Evolutionary conservation across 2,329 filamentous ascomycete genomes (phyloP).

Genomic region (Colletotrichum euphorbiae): DNA sequence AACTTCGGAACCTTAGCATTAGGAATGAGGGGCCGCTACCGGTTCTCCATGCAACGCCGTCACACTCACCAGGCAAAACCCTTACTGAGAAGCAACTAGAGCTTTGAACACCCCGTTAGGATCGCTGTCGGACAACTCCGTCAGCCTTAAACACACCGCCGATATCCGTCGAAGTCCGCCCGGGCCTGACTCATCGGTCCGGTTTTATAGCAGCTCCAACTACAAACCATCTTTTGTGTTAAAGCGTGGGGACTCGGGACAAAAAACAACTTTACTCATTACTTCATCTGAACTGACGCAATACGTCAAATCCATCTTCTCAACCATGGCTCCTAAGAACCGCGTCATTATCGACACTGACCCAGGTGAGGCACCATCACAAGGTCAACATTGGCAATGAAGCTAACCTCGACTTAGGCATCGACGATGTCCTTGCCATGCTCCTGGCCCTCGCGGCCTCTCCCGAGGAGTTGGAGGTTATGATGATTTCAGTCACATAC

Average conservation of each 20-base stretch:
- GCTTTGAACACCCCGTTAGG: not conserved
- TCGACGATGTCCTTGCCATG: slow-evolving; percentile 92
- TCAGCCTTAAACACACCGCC: slow-evolving; percentile 19
- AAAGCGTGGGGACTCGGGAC: slow-evolving; percentile 6
- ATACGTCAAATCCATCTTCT: not conserved
- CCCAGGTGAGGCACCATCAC: slow-evolving; percentile 68
- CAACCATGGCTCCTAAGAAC: slow-evolving; percentile 72
- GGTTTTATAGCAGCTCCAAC: slow-evolving; percentile 10
- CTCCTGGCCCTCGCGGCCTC: slow-evolving; percentile 86
- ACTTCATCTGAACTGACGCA: not conserved
- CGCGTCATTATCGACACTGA: slow-evolving; percentile 97
- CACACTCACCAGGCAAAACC: slow-evolving; percentile 8
- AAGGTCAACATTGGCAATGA: not conserved
- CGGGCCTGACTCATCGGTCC: slow-evolving; percentile 24
- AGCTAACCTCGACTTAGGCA: slow-evolving; percentile 61
- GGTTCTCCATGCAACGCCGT: slow-evolving; percentile 17
- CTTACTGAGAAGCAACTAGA: slow-evolving; percentile 1
- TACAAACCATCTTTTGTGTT: not conserved
- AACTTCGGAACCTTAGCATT: slow-evolving; percentile 2
- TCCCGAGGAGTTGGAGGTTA: slow-evolving; percentile 85
- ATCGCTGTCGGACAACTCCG: slow-evolving; percentile 29
- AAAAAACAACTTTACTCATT: not conserved
- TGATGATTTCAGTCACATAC: slow-evolving; percentile 90
- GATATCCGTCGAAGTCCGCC: slow-evolving; percentile 30
- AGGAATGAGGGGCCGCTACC: slow-evolving; percentile 25